phyloP scores from a whole-genome alignment of 2,329 filamentous ascomycete species.

The Sclerotinia sclerotiorum region DNA sequence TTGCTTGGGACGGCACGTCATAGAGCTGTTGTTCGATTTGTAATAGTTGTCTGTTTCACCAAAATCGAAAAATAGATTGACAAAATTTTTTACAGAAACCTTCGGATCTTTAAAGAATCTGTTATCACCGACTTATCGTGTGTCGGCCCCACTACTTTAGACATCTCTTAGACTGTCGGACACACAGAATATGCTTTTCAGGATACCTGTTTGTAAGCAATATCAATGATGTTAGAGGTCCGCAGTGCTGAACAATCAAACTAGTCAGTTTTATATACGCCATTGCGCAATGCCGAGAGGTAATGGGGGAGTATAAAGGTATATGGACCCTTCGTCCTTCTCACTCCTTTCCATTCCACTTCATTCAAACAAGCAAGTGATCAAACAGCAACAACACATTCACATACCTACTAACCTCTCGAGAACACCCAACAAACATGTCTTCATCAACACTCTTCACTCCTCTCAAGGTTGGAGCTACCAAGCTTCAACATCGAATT shows the following conservation, averaged over 20 bases:
- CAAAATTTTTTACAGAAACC: no score
- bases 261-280: background rate
- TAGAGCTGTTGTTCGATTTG: no score
- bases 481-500: conserved; percentile 47
- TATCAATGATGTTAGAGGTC: background rate
- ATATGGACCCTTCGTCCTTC: background rate
- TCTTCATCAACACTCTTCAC: conserved; percentile 44
- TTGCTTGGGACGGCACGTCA: no score
- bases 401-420: background rate
- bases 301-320: background rate
- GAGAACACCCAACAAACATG: conserved; percentile 12
- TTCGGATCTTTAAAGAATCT: no score
- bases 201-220: background rate
- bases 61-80: no score
- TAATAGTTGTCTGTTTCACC: no score
- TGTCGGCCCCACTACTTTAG: background rate
- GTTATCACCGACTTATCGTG: background rate
- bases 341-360: background rate
- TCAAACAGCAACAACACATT: background rate
- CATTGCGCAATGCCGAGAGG: background rate
- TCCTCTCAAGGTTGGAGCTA: conserved; percentile 46
- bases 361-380: background rate
- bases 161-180: no score
- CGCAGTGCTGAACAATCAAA: conserved; percentile 9
- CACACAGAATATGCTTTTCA: no score